Base-by-base conservation (phyloP, 192 early-diverging fungal species). In the Gaertneriomyces sp. region DNA sequence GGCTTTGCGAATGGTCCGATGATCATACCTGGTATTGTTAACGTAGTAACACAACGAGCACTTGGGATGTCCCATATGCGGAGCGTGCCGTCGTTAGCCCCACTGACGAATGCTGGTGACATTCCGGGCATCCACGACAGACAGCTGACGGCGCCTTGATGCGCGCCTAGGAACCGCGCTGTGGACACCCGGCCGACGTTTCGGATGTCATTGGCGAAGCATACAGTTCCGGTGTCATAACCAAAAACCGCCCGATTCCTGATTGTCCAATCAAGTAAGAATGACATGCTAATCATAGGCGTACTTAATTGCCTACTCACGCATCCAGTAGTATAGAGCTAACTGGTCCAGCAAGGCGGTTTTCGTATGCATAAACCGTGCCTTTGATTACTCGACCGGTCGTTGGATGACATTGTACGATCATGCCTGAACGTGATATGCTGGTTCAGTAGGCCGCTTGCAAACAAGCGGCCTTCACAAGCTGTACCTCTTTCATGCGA, bases 351-450 rank as follows among this genome's bases (percentile, higher is more conserved):
- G 75, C 55, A 6, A 70, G 61, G 12, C 69, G 53, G 45, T 84
- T 82, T 1, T 73, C 63, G 44, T 72, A 74, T 17, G 75, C 72
- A 50, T 76, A 81, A 6, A 89, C 71, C 6, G 69, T 62, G 19
- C 77, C 79, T n/a, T 79, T 79, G n/a, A 87, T 81, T 4, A 85
- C 78, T 42, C 84, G 84, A 16, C 86, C 86, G 6, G 80, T 81
- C 4, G 57, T 45, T 6, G 85, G 85, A 61, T 87, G 70, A 55
- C 83, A 87, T 49, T 76, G 69, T 11, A 77, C 80, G 7, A 82
- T 82, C 7, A 81, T 70, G 44, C 82, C 85, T 84, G 52, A 57
- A 70, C 45, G 53, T 33, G 65, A 57, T 20, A 33, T 20, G 16
- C 55, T 14, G 2, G 12, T 57, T 57, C 59, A 45, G 11, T 51